Conservation (phyloP, 768 basidiomycete species). For the Steccherinum ochraceum region DNA sequence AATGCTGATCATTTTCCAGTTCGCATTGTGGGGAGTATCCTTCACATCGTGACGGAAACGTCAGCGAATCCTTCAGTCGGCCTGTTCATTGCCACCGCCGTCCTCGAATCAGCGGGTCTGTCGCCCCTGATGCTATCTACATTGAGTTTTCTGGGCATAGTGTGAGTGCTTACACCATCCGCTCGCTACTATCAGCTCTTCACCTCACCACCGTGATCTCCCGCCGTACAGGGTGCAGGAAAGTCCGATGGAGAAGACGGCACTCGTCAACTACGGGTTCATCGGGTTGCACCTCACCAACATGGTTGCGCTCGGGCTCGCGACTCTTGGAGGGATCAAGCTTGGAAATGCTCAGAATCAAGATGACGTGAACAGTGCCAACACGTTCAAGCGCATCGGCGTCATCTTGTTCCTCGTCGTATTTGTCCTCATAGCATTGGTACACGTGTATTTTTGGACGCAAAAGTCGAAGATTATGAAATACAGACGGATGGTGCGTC, state of each 20-base stretch:
- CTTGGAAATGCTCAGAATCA: conserved; percentile 10
- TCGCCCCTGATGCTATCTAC: conserved; percentile 33
- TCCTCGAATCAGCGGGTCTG: conserved; percentile 32
- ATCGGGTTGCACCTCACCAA: conserved; percentile 23
- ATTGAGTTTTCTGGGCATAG: conserved; percentile 28
- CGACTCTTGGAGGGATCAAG: conserved; percentile 26
- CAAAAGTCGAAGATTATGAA: conserved; percentile 3
- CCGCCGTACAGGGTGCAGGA: background rate
- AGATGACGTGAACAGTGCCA: conserved; percentile 15
- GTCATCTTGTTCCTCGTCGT: conserved; percentile 26
- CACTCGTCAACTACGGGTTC: conserved; percentile 2
- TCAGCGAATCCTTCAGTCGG: too few relatives aligned
- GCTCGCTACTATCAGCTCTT: background rate
- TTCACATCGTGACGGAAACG: too few relatives aligned
- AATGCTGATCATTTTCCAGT: too few relatives aligned
- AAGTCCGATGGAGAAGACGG: background rate
- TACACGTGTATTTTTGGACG: conserved; percentile 11
- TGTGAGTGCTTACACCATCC: conserved; percentile 22
- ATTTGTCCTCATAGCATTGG: conserved; percentile 30
- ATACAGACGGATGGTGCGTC: conserved; percentile 8
- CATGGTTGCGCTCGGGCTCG: conserved; percentile 23
- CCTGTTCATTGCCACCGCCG: conserved; percentile 50
- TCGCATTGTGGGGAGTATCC: too few relatives aligned
- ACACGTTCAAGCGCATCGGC: conserved; percentile 25
- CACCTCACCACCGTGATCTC: too few relatives aligned